Evolutionary conservation across 2,329 filamentous ascomycete genomes (phyloP).

Genomic region (Endoconidiophora polonica): DNA sequence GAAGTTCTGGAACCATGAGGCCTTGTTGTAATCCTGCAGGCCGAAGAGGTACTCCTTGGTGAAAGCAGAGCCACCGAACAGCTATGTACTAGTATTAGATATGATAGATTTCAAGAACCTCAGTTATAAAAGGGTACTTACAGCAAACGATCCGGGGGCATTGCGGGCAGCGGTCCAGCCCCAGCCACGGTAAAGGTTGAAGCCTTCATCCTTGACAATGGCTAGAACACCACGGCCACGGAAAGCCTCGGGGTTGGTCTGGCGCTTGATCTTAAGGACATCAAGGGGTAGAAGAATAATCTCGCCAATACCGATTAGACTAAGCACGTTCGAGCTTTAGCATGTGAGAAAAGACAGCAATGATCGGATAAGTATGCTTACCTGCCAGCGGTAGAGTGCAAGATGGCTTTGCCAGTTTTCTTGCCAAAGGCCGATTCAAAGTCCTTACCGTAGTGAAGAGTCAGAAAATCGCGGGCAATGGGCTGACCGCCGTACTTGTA

Average conservation of each 20-base stretch:
- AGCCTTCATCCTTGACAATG: slow-evolving; percentile 86
- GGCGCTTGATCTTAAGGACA: slow-evolving; percentile 97
- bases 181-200: slow-evolving; percentile 89
- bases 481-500: slow-evolving; percentile 99
- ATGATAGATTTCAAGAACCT: neutral
- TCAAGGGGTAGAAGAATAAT: slow-evolving; percentile 89
- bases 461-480: slow-evolving; percentile 79
- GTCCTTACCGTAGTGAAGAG: slow-evolving; percentile 57
- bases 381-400: slow-evolving; percentile 93
- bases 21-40: slow-evolving; percentile 87
- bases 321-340: slow-evolving; percentile 20
- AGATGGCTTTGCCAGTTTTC: slow-evolving; percentile 93
- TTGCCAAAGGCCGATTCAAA: slow-evolving; percentile 88
- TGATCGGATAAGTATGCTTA: slow-evolving; percentile 21
- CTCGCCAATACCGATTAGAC: slow-evolving; percentile 91
- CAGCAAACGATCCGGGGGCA: slow-evolving; percentile 89
- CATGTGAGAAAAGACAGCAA: neutral
- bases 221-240: slow-evolving; percentile 76
- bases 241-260: slow-evolving; percentile 98
- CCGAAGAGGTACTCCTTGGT: slow-evolving; percentile 92
- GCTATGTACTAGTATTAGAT: slow-evolving; percentile 29
- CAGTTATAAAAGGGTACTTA: slow-evolving; percentile 29
- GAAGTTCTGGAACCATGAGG: slow-evolving; percentile 91
- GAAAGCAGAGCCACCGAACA: slow-evolving; percentile 93
- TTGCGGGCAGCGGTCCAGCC: slow-evolving; percentile 96